Percentiles rank a stretch among this genome's conserved stretches.
Conservation (phyloP, 768 basidiomycete species). For the Naganishia onofrii region DNA sequence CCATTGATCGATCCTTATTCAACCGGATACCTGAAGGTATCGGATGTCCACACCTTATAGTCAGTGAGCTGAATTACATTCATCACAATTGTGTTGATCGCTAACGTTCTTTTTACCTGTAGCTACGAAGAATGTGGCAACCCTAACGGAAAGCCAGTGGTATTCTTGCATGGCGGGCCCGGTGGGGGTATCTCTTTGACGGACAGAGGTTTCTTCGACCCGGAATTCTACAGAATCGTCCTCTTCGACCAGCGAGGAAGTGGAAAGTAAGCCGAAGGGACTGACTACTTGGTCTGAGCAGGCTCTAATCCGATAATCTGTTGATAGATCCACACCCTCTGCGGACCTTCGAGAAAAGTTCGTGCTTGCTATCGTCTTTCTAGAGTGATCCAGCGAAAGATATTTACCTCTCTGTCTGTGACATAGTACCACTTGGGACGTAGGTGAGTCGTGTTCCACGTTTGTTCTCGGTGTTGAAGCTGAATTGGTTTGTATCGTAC, state of each 20-base stretch:
- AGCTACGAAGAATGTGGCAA: constrained; percentile 83
- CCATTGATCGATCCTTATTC: constrained; percentile 66
- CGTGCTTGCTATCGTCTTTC: not conserved
- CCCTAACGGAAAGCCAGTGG: constrained; percentile 71
- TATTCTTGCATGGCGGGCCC: constrained; percentile 30
- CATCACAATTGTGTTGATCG: no score
- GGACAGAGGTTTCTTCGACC: constrained; percentile 79
- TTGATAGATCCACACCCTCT: constrained; percentile 55
- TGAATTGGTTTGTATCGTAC: not conserved
- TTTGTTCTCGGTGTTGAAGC: not conserved
- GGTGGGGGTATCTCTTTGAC: constrained; percentile 69
- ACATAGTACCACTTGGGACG: constrained; percentile 10
- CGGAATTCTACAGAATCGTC: constrained; percentile 73
- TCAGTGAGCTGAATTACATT: constrained; percentile 52
- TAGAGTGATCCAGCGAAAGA: not conserved
- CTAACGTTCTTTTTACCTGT: not conserved
- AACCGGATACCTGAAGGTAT: constrained; percentile 67
- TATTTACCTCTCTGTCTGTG: not conserved
- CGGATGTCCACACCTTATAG: constrained; percentile 73
- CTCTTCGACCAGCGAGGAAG: constrained; percentile 86
- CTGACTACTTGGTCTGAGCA: not conserved
- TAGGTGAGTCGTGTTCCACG: not conserved
- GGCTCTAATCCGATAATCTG: not conserved
- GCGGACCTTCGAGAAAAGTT: constrained; percentile 74
- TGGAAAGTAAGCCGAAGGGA: constrained; percentile 62